These are phyloP conservation scores for Castanea crenata DNA, from an alignment of 306 rosid genomes.

Conservation along the genomic window DNA sequence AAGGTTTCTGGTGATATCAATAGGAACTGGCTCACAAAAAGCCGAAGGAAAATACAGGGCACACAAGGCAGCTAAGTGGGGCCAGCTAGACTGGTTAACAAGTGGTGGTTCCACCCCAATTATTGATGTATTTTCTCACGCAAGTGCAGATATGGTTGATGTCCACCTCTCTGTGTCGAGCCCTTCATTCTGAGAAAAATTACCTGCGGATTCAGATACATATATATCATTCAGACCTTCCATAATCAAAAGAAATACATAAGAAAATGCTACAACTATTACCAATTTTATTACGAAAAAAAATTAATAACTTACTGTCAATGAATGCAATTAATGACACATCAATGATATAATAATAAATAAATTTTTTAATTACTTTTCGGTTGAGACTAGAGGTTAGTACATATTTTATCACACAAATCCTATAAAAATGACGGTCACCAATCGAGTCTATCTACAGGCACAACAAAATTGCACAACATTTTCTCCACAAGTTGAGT, in stretches of 20 bases:
- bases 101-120: slow-evolving; percentile 18
- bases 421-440: too few relatives aligned
- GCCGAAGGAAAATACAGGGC: slow-evolving; percentile 24
- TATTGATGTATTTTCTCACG: slow-evolving; percentile 14
- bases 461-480: too few relatives aligned
- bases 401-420: too few relatives aligned
- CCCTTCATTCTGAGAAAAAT: background rate
- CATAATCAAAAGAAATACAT: too few relatives aligned
- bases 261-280: too few relatives aligned
- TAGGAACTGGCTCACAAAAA: slow-evolving; percentile 51
- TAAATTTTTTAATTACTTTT: too few relatives aligned
- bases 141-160: slow-evolving; percentile 20
- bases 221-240: background rate
- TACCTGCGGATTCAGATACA: slow-evolving; percentile 30
- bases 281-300: too few relatives aligned
- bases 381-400: too few relatives aligned
- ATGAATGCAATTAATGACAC: background rate
- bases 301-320: background rate
- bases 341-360: too few relatives aligned
- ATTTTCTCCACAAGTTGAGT: too few relatives aligned
- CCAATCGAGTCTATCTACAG: too few relatives aligned
- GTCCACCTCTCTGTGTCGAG: slow-evolving; percentile 13
- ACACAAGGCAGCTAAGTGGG: slow-evolving; percentile 35
- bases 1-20: slow-evolving; percentile 43
- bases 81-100: slow-evolving; percentile 31